phyloP scores from a whole-genome alignment of 768 basidiomycete species.

The Rhodotorula sphaerocarpa region DNA sequence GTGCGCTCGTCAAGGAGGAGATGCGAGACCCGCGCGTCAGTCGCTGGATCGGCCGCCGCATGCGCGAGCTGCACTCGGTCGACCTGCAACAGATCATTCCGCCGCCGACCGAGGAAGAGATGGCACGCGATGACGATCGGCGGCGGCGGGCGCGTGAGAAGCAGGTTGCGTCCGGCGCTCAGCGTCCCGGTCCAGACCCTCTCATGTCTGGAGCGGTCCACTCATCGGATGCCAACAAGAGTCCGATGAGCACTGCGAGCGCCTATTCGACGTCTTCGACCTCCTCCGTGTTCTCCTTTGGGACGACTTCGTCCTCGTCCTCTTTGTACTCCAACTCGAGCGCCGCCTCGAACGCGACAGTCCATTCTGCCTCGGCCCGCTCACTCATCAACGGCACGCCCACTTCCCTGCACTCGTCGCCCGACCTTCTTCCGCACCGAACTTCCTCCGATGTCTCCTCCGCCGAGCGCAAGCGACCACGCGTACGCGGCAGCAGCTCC shows the following conservation, averaged over 20 bases:
- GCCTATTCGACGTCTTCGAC: constrained; percentile 30
- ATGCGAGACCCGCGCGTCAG: constrained; percentile 68
- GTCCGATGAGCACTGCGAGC: constrained; percentile 15
- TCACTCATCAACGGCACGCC: not conserved
- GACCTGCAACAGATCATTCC: constrained; percentile 60
- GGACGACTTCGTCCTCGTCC: constrained; percentile 25
- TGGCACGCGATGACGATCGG: not conserved
- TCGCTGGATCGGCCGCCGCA: constrained; percentile 80
- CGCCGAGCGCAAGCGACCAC: constrained; percentile 28
- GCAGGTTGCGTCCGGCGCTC: not conserved
- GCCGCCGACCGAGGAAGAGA: constrained; percentile 13
- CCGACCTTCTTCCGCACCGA: constrained; percentile 15
- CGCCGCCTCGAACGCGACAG: constrained; percentile 16
- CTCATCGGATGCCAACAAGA: too few relatives aligned
- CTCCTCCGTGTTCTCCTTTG: constrained; percentile 36
- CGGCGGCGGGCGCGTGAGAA: not conserved
- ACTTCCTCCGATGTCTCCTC: constrained; percentile 24
- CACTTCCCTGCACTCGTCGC: constrained; percentile 13
- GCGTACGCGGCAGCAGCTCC: not conserved
- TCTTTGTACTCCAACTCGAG: constrained; percentile 8
- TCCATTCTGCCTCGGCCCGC: constrained; percentile 4
- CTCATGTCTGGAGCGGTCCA: not conserved
- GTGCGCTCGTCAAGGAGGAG: constrained; percentile 66
- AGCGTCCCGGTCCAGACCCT: not conserved
- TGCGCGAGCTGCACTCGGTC: constrained; percentile 92